Evolutionary conservation across 164 flowering plant species (phyloP), one percentile per base, ranked within the genome.

Genomic region (Umbellularia californica): DNA sequence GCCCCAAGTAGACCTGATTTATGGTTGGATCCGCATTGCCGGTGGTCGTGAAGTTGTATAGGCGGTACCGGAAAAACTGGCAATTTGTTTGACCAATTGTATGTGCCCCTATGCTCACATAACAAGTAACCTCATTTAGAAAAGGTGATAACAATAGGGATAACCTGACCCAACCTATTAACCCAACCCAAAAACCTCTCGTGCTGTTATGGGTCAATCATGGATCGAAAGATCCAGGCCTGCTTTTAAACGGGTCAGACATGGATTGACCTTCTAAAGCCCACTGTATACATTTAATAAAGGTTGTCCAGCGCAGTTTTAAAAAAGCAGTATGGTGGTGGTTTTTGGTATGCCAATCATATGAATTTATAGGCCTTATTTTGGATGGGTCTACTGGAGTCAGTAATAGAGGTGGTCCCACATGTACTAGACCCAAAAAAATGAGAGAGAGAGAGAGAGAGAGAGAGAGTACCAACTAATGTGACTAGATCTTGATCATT

Each of bases 21-120:
- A 92, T 83, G 51, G 85, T 81, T 2, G 97, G 94, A 75, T 92
- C 94, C 10, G 94, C 75, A 67, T 86, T 86, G 27, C 93, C 93
- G 0, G 89, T 85, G 25, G 85, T 41, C 0, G 93, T 89, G 87
- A 84, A 92, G 77, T 90, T 90, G 88, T 89, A 89, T 1, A 92
- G 83, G 19, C 93, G 83, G 81, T 90, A 89, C 14, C 84, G 58
- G 84, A 90, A 84, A 75, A 90, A 89, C 33, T 25, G 24, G 71
- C 94, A 92, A 74, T 84, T 84, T 2, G 93, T 84, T 72, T 87
- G 88, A 7, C 94, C 97, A 11, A 92, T 92, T 35, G 97, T 92
- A 74, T 92, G 94, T 52, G 87, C 94, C 33, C 94, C 97, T 92
- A 80, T 75, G 72, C 27, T 63, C 52, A 72, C 19, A 50, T 22